Conservation (phyloP, 805 yeast genomes). For the Candida lessepsii region DNA sequence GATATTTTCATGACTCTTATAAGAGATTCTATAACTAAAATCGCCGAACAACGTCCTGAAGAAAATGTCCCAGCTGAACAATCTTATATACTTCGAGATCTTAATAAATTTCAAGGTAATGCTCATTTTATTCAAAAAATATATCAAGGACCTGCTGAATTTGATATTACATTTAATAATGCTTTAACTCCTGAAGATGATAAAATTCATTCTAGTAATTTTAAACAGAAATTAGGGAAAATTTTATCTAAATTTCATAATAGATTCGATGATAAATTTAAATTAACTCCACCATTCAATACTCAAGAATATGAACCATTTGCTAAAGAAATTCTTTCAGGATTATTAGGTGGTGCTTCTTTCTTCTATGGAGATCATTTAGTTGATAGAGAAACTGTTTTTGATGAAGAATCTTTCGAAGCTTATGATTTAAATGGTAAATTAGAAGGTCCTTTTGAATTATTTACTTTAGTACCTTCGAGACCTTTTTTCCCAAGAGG, state of each 20-base stretch:
- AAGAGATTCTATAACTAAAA: slow-evolving; percentile 61
- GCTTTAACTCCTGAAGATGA: slow-evolving; percentile 39
- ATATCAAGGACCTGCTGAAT: slow-evolving; percentile 72
- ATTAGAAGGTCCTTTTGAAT: slow-evolving; percentile 73
- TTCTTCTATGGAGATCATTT: slow-evolving; percentile 81
- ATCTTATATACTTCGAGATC: slow-evolving; percentile 55
- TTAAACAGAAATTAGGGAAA: slow-evolving; percentile 33
- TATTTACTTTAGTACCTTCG: slow-evolving; percentile 86
- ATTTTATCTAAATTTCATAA: slow-evolving; percentile 43
- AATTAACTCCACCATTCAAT: slow-evolving; percentile 55
- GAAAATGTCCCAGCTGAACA: slow-evolving; percentile 45
- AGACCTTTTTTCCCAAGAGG: slow-evolving; percentile 96
- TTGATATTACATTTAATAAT: slow-evolving; percentile 62
- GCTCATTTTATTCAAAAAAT: slow-evolving; percentile 76
- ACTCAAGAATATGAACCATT: slow-evolving; percentile 46
- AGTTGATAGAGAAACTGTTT: slow-evolving; percentile 69
- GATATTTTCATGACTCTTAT: slow-evolving; percentile 71
- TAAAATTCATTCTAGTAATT: slow-evolving; percentile 34
- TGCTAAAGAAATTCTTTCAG: slow-evolving; percentile 78
- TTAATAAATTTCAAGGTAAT: slow-evolving; percentile 66
- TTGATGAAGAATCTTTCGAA: slow-evolving; percentile 70
- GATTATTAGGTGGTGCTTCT: slow-evolving; percentile 85
- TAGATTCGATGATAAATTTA: slow-evolving; percentile 52
- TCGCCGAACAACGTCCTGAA: slow-evolving; percentile 28
- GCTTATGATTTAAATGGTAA: slow-evolving; percentile 50